Conservation (phyloP, 805 yeast species). For the Scheffersomyces stipitis region DNA sequence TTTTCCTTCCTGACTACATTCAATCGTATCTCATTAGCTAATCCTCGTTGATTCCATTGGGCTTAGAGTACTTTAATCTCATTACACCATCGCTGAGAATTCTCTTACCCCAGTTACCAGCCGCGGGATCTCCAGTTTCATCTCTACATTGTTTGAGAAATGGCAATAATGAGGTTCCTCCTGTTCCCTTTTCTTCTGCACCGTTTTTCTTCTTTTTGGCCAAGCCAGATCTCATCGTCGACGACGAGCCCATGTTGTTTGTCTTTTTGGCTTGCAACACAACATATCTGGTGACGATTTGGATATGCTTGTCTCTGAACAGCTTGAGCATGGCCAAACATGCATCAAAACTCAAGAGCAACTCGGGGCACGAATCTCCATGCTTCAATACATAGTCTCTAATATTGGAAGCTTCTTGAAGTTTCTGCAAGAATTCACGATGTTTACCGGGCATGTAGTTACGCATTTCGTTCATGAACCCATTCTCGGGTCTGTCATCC, state of each 20-base stretch:
- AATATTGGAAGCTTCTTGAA: conserved; percentile 58
- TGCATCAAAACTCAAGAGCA: conserved; percentile 78
- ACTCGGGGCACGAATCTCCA: conserved; percentile 44
- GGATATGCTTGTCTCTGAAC: conserved; percentile 91
- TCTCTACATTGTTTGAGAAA: conserved; percentile 94
- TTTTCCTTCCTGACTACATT: conserved; percentile 2
- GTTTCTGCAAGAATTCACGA: conserved; percentile 64
- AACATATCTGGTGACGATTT: conserved; percentile 85
- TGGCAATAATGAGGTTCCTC: conserved; percentile 89
- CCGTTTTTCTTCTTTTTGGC: conserved; percentile 50
- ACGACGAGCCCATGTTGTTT: conserved; percentile 51
- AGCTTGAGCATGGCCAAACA: conserved; percentile 84
- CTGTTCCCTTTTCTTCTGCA: conserved; percentile 77
- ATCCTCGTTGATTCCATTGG: conserved; percentile 44
- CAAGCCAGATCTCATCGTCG: conserved; percentile 66
- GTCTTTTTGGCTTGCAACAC: conserved; percentile 71
- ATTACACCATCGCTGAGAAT: conserved; percentile 57
- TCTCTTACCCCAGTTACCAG: conserved; percentile 87
- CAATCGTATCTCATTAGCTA: conserved; percentile 9
- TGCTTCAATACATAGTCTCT: conserved; percentile 60
- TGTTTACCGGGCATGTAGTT: conserved; percentile 88
- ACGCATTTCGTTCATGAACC: conserved; percentile 82
- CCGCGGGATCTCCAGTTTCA: conserved; percentile 93
- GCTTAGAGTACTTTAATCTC: conserved; percentile 38
- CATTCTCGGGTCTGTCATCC: conserved; percentile 22